Conservation (phyloP, 768 basidiomycete species). For the Podaxis rugospora region DNA sequence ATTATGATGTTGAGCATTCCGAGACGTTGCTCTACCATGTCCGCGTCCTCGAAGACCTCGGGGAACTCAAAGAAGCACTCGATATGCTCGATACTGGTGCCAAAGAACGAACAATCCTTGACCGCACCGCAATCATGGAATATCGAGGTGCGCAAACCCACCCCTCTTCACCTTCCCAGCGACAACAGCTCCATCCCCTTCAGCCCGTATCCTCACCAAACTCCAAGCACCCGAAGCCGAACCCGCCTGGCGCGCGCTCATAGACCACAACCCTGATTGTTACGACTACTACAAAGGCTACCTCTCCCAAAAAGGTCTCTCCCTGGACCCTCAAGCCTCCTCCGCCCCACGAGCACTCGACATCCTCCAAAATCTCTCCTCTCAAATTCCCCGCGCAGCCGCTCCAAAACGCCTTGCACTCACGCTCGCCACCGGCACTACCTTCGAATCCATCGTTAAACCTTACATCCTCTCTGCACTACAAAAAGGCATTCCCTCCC, state of each 20-base stretch:
- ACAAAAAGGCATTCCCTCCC: conserved; percentile 83
- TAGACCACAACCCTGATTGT: conserved; percentile 84
- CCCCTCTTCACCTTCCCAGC: conserved; percentile 6
- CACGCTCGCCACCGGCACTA: conserved; percentile 57
- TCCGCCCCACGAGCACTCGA: conserved; percentile 45
- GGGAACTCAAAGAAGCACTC: conserved; percentile 57
- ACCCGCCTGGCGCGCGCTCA: conserved; percentile 72
- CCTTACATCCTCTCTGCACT: conserved; percentile 70
- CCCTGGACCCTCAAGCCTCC: conserved; percentile 43
- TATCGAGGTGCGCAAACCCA: conserved; percentile 45
- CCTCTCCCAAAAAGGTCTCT: conserved; percentile 59
- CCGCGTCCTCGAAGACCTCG: conserved; percentile 67
- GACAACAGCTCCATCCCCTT: conserved; percentile 6
- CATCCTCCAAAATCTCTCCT: conserved; percentile 55
- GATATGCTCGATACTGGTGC: conserved; percentile 58
- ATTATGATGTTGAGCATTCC: conserved; percentile 79
- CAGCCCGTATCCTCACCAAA: conserved; percentile 78
- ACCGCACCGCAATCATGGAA: conserved; percentile 66
- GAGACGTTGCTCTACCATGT: conserved; percentile 81
- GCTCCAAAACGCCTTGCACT: conserved; percentile 76
- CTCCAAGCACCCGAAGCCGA: conserved; percentile 67
- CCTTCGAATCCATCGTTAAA: conserved; percentile 61
- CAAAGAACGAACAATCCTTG: conserved; percentile 64
- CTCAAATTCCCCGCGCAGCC: conserved; percentile 60
- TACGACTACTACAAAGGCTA: conserved; percentile 77